Evolutionary conservation across 2,329 filamentous ascomycete species (phyloP).

Genomic region (Fusarium tricinctum): DNA sequence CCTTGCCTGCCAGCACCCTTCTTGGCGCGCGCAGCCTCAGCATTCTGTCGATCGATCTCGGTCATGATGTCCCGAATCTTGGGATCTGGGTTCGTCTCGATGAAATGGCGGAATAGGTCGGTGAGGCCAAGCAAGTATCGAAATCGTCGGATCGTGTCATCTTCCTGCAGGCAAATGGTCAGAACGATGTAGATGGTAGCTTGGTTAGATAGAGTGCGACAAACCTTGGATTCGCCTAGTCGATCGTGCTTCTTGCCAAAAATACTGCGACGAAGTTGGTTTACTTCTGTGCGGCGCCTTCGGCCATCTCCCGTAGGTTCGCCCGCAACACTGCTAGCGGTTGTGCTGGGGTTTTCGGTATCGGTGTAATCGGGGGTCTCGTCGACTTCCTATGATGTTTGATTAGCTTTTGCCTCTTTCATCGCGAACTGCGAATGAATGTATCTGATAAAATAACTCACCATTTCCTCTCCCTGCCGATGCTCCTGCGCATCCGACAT

Average conservation of each 20-base stretch:
- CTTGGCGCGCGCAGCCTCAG: slow-evolving; percentile 77
- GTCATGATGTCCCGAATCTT: slow-evolving; percentile 93
- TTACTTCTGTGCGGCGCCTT: slow-evolving; percentile 87
- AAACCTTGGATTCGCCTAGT: slow-evolving; percentile 91
- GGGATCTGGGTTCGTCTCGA: slow-evolving; percentile 96
- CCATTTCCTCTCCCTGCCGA: slow-evolving; percentile 64
- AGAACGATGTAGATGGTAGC: slow-evolving; percentile 19
- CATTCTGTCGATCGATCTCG: slow-evolving; percentile 95
- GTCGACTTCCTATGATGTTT: slow-evolving; percentile 67
- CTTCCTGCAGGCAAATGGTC: slow-evolving; percentile 71
- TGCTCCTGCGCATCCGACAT: slow-evolving; percentile 71
- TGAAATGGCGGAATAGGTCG: slow-evolving; percentile 98
- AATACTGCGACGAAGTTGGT: slow-evolving; percentile 90
- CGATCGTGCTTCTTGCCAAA: slow-evolving; percentile 95
- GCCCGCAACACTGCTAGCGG: slow-evolving; percentile 87
- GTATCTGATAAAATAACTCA: slow-evolving; percentile 49
- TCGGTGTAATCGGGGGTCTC: slow-evolving; percentile 77
- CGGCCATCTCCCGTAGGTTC: slow-evolving; percentile 82
- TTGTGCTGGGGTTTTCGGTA: slow-evolving; percentile 76
- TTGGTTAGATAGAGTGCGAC: slow-evolving; percentile 13
- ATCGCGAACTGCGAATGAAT: slow-evolving; percentile 2
- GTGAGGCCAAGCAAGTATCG: slow-evolving; percentile 95
- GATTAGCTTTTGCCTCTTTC: slow-evolving; percentile 29
- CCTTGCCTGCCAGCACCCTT: slow-evolving; percentile 85
- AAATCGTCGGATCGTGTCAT: slow-evolving; percentile 94